A percentile compares a stretch with the other conserved stretches of the same genome.
Evolutionary conservation across 169 alveolate species (phyloP).

Genomic region (Plasmodium inui): DNA sequence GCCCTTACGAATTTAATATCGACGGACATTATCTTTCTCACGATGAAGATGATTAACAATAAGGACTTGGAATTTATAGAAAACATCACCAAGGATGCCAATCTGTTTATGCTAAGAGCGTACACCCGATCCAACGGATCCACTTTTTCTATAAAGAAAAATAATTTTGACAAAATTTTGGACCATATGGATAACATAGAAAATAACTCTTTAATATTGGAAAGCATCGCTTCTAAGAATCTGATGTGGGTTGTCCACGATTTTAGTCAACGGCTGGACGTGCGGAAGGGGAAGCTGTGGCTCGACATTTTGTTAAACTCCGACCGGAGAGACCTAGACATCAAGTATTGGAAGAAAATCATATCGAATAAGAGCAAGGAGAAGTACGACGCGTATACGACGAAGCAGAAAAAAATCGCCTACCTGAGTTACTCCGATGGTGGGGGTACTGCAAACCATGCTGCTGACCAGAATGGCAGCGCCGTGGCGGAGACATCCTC

Average conservation of each 20-base stretch:
- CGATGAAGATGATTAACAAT: slow-evolving; percentile 79
- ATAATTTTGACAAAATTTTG: slow-evolving; percentile 60
- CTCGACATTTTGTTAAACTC: slow-evolving; percentile 65
- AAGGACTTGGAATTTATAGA: slow-evolving; percentile 79
- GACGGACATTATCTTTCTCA: slow-evolving; percentile 81
- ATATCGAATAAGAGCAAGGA: slow-evolving; percentile 74
- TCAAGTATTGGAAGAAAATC: slow-evolving; percentile 74
- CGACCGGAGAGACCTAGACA: slow-evolving; percentile 75
- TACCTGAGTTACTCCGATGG: slow-evolving; percentile 27
- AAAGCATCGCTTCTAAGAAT: slow-evolving; percentile 75
- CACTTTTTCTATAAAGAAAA: slow-evolving; percentile 76
- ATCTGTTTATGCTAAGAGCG: slow-evolving; percentile 73
- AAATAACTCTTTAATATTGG: slow-evolving; percentile 69
- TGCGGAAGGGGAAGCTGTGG: slow-evolving; percentile 73
- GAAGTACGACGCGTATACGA: slow-evolving; percentile 72
- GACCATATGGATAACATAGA: slow-evolving; percentile 46
- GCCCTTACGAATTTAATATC: slow-evolving; percentile 80
- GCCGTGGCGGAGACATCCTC: slow-evolving; percentile 20
- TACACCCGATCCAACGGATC: slow-evolving; percentile 74
- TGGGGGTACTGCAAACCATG: not conserved
- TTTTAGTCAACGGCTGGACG: slow-evolving; percentile 75
- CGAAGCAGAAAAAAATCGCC: slow-evolving; percentile 64
- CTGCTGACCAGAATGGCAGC: not conserved
- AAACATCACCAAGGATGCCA: slow-evolving; percentile 78
- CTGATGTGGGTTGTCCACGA: slow-evolving; percentile 77